Evolutionary conservation across 2,329 filamentous ascomycete genomes (phyloP).

Genomic region (Aspergillus latus): DNA sequence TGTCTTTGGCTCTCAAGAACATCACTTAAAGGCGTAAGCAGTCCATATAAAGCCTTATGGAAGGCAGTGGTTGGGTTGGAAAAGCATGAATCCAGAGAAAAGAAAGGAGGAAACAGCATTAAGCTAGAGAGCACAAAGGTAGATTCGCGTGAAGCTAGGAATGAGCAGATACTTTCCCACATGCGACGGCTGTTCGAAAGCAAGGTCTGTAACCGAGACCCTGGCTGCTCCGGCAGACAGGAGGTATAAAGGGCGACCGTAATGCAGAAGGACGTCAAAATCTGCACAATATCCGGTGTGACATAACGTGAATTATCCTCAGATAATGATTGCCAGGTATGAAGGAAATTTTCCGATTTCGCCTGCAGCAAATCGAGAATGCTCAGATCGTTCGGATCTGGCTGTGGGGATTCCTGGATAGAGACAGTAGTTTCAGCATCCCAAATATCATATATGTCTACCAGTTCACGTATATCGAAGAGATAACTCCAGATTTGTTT

Average conservation of each 20-base stretch:
- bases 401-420: slow-evolving; percentile 28
- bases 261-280: slow-evolving; percentile 51
- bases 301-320: slow-evolving; percentile 47
- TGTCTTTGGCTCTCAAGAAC: slow-evolving; percentile 33
- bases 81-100: slow-evolving; percentile 25
- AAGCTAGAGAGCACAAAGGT: slow-evolving; percentile 33
- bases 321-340: slow-evolving; percentile 45
- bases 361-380: slow-evolving; percentile 49
- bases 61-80: slow-evolving; percentile 21
- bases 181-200: slow-evolving; percentile 30
- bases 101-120: slow-evolving; percentile 37
- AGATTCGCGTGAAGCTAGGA: slow-evolving; percentile 30
- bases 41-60: slow-evolving; percentile 25
- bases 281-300: slow-evolving; percentile 51
- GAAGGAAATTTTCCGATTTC: slow-evolving; percentile 47
- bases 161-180: slow-evolving; percentile 38
- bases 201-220: slow-evolving; percentile 30
- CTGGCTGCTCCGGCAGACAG: slow-evolving; percentile 35
- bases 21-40: slow-evolving; percentile 31
- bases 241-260: slow-evolving; percentile 39
- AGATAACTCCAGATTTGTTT: slow-evolving; percentile 51
- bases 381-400: slow-evolving; percentile 35
- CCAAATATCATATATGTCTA: slow-evolving; percentile 28
- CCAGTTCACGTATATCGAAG: slow-evolving; percentile 38
- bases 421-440: slow-evolving; percentile 20